Conservation (phyloP, 1,139 yeast genomes). For the Geotrichum klebahnii region DNA sequence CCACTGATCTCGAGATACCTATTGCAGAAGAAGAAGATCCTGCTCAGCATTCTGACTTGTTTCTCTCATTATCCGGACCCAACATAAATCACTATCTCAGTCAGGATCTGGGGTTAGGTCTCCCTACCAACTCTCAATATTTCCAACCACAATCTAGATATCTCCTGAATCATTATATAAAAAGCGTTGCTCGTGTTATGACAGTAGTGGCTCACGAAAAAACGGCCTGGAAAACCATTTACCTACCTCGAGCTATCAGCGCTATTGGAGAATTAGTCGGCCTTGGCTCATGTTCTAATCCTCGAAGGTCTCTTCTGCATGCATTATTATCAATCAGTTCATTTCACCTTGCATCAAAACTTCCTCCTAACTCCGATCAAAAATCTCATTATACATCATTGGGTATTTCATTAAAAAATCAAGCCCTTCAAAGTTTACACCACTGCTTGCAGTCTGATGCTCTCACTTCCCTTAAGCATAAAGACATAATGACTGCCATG, state of each 20-base stretch:
- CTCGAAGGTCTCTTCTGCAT: slow-evolving; percentile 72
- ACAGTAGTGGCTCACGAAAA: slow-evolving; percentile 77
- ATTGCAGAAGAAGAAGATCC: background rate
- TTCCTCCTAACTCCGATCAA: slow-evolving; percentile 55
- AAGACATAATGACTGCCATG: slow-evolving; percentile 78
- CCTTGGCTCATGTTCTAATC: slow-evolving; percentile 67
- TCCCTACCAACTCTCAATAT: slow-evolving; percentile 63
- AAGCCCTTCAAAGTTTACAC: slow-evolving; percentile 66
- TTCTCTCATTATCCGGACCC: slow-evolving; percentile 15
- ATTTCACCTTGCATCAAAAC: slow-evolving; percentile 71
- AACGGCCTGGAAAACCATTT: slow-evolving; percentile 84
- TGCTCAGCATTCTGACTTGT: slow-evolving; percentile 10
- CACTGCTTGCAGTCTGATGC: slow-evolving; percentile 53
- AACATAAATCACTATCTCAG: slow-evolving; percentile 15
- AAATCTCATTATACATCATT: slow-evolving; percentile 67
- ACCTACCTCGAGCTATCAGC: slow-evolving; percentile 74
- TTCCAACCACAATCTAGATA: slow-evolving; percentile 45
- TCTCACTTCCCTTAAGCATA: slow-evolving; percentile 48
- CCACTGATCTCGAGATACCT: background rate
- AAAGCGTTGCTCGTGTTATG: slow-evolving; percentile 81
- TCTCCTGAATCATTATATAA: slow-evolving; percentile 67
- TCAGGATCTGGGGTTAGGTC: slow-evolving; percentile 16
- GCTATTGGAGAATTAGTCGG: slow-evolving; percentile 80
- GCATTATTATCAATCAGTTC: slow-evolving; percentile 81
- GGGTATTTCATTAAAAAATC: slow-evolving; percentile 69